These are phyloP conservation scores for Malus orientalis DNA, from an alignment of 306 rosid genomes.

Conservation along the genomic window DNA sequence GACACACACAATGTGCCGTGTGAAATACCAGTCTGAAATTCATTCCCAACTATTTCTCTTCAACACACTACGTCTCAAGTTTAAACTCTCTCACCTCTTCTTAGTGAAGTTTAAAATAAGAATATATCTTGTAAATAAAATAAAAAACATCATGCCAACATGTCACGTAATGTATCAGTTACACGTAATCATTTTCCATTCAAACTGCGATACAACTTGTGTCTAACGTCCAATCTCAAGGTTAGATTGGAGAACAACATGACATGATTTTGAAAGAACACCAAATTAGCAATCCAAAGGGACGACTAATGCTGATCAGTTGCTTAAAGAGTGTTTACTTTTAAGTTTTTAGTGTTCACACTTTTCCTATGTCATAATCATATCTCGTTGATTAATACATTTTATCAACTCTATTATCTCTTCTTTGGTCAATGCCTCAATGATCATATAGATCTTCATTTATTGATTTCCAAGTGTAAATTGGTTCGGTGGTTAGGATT, in stretches of 20 bases:
- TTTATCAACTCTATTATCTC: neutral
- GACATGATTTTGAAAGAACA: neutral
- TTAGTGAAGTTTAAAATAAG: neutral
- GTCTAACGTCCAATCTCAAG: neutral
- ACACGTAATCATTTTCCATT: neutral
- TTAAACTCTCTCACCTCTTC: no score
- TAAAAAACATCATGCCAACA: neutral
- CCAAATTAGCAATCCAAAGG: neutral
- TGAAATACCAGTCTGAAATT: no score
- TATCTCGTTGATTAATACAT: neutral
- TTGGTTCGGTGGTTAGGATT: no score
- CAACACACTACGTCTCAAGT: no score
- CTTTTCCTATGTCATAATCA: neutral
- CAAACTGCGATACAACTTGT: neutral
- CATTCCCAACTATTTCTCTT: no score
- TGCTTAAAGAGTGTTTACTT: no score
- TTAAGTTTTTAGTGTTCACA: neutral
- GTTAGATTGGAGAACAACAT: neutral
- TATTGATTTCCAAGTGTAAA: neutral
- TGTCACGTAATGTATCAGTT: neutral
- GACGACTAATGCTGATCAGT: neutral
- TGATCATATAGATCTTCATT: neutral
- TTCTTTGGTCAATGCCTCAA: neutral
- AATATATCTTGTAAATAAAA: neutral
- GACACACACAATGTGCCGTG: no score